A percentile compares a stretch with the other conserved stretches of the same genome.
These are phyloP conservation scores for Lodderomyces orthopsilosis DNA, from an alignment of 1,139 yeast species.

Conservation along the genomic window DNA sequence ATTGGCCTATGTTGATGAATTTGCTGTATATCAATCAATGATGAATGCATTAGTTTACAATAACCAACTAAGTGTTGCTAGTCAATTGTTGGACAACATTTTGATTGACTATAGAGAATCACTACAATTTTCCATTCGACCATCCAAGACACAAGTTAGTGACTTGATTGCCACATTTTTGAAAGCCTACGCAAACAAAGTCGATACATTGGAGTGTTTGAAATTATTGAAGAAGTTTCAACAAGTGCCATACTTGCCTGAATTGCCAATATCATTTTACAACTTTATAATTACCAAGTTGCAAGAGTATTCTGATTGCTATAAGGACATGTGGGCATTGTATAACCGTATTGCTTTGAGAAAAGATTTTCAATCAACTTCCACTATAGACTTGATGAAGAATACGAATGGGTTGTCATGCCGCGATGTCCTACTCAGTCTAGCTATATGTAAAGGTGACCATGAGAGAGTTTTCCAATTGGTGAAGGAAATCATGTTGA, in stretches of 20 bases:
- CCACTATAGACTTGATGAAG: slow-evolving; percentile 13
- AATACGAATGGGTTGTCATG: slow-evolving; percentile 18
- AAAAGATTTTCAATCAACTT: slow-evolving; percentile 30
- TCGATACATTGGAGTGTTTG: slow-evolving; percentile 23
- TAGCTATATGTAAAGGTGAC: slow-evolving; percentile 36
- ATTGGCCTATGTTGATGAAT: slow-evolving; percentile 29
- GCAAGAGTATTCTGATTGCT: slow-evolving; percentile 14
- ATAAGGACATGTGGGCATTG: slow-evolving; percentile 28
- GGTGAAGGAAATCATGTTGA: slow-evolving; percentile 36
- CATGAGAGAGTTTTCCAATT: slow-evolving; percentile 36
- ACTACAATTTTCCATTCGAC: slow-evolving; percentile 15
- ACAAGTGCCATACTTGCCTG: slow-evolving; percentile 36
- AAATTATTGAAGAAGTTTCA: slow-evolving; percentile 31
- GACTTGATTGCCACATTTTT: slow-evolving; percentile 33
- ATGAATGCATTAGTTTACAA: slow-evolving; percentile 52
- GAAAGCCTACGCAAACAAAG: slow-evolving; percentile 21
- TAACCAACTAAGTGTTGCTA: slow-evolving; percentile 48
- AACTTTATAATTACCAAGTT: slow-evolving; percentile 31
- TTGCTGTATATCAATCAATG: slow-evolving; percentile 47
- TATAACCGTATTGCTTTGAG: slow-evolving; percentile 38
- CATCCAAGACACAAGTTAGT: slow-evolving; percentile 27
- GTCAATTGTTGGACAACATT: slow-evolving; percentile 52
- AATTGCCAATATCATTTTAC: slow-evolving; percentile 30
- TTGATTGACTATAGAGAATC: slow-evolving; percentile 29
- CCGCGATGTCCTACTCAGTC: slow-evolving; percentile 32